These are phyloP conservation scores for Suillus subalutaceus DNA, from an alignment of 768 basidiomycete genomes.

Conservation along the genomic window DNA sequence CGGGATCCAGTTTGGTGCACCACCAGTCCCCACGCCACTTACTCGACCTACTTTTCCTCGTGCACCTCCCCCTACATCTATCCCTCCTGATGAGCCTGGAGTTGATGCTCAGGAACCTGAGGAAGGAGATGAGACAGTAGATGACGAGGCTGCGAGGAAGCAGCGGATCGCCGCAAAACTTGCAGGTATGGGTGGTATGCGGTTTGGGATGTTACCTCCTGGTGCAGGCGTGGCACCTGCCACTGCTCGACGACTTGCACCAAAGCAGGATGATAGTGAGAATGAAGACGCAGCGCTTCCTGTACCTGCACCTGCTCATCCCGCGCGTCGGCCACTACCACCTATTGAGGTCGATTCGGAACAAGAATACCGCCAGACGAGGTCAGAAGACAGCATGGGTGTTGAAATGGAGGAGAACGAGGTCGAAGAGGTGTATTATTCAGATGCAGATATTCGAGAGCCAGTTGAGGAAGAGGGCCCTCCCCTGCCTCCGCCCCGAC, in stretches of 20 bases:
- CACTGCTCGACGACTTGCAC: constrained; percentile 19
- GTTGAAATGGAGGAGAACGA: constrained; percentile 77
- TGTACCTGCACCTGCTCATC: constrained; percentile 36
- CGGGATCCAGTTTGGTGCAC: constrained; percentile 80
- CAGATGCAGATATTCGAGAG: constrained; percentile 49
- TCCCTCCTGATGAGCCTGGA: constrained; percentile 28
- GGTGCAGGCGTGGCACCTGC: constrained; percentile 20
- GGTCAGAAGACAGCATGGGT: constrained; percentile 62
- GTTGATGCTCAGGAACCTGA: constrained; percentile 28
- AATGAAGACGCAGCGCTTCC: constrained; percentile 27
- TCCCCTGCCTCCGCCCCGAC: constrained; percentile 59
- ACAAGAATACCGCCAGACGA: constrained; percentile 27
- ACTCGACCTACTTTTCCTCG: constrained; percentile 40
- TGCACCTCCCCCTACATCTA: constrained; percentile 39
- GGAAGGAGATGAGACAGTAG: constrained; percentile 47
- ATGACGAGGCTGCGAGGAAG: constrained; percentile 62
- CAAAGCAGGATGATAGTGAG: constrained; percentile 33
- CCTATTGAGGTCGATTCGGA: constrained; percentile 15
- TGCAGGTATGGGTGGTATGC: constrained; percentile 58
- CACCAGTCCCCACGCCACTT: constrained; percentile 45
- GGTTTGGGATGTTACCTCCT: constrained; percentile 55
- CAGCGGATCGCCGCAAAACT: constrained; percentile 57
- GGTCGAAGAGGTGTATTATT: constrained; percentile 64
- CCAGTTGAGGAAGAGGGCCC: constrained; percentile 45
- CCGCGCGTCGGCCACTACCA: constrained; percentile 31